Evolutionary conservation across 441 rosid species (phyloP), one percentile per base, ranked within the genome.

Genomic region (Eruca vesicaria): DNA sequence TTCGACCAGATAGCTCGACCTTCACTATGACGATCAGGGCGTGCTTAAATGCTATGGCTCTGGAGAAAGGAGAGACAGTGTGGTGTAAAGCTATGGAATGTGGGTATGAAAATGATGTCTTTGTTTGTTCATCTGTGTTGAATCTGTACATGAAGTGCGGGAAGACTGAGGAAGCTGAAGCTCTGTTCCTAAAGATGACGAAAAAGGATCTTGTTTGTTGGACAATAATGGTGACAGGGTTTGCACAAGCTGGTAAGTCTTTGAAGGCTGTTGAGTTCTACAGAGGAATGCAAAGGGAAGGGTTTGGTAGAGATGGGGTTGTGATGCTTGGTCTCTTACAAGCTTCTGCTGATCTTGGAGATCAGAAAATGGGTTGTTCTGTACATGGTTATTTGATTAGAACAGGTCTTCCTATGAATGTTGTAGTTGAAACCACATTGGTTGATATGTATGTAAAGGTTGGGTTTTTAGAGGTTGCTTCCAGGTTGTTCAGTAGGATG

Each of bases 1-100:
- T 78, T 52, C 82, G 59, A 68, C 91, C 94, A 20, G 92, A 90
- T 74, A 92, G 94, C 86, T 86, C 96, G 4, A 90, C 83, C 35
- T 88, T 89, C 65, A 89, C 97, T 3, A 53, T 88, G 14, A 79
- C 88, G 3, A 76, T 92, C 48, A 90, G 89, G 80, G 97, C 94
- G 0, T 90, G 96, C 55, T 80, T 86, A n/a, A 83, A 71, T 60
- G 77, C 81, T 77, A 69, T 65, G 86, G 87, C 79, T 45, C 36
- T 76, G 67, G 74, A 79, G 69, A 64, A 28, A 65, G 96, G 94
- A 36, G 84, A 87, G 57, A 53, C 35, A 57, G 83, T 89, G 59
- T 88, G 94, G 91, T 2, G 71, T 26, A 81, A 72, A 60, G 96
- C 93, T 0, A 76, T 82, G 20, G 85, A 76, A 56, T 84, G 19